Percentiles rank a stretch among this genome's conserved stretches.
Evolutionary conservation across 2,329 filamentous ascomycete genomes (phyloP).

Genomic region (Monilinia aucupariae): DNA sequence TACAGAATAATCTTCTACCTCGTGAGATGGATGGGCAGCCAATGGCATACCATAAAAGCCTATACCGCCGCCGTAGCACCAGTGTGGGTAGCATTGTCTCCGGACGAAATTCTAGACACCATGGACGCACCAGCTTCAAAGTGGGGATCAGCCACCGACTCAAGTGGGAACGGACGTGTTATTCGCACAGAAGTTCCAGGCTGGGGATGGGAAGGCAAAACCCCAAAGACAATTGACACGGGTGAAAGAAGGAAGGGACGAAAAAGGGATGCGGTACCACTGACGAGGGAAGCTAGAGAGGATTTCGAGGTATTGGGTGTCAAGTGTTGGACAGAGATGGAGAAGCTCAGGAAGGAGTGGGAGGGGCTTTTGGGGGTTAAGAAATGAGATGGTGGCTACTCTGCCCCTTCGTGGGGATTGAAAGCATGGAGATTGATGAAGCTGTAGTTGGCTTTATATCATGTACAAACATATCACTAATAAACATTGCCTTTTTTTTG

Average conservation of each 20-base stretch:
- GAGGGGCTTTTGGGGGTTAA: slow-evolving; percentile 38
- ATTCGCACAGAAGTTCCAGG: slow-evolving; percentile 79
- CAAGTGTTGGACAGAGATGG: slow-evolving; percentile 64
- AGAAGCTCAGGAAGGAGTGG: slow-evolving; percentile 64
- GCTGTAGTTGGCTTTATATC: background rate
- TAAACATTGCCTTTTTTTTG: background rate
- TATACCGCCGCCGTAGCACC: slow-evolving; percentile 73
- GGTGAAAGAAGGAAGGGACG: slow-evolving; percentile 52
- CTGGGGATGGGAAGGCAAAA: slow-evolving; percentile 67
- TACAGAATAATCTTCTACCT: slow-evolving; percentile 66
- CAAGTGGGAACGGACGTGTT: slow-evolving; percentile 53
- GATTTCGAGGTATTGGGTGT: slow-evolving; percentile 59
- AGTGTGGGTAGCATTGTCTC: slow-evolving; percentile 70
- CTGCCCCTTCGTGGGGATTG: background rate
- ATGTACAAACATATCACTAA: background rate
- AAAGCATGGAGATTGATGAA: background rate
- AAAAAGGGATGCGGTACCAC: slow-evolving; percentile 50
- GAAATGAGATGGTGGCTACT: background rate
- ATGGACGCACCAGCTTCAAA: slow-evolving; percentile 57
- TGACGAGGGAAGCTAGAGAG: slow-evolving; percentile 55
- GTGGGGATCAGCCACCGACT: slow-evolving; percentile 74
- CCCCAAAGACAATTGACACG: slow-evolving; percentile 40
- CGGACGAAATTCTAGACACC: slow-evolving; percentile 56
- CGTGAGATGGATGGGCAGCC: slow-evolving; percentile 72
- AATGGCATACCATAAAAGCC: slow-evolving; percentile 76